Percentiles rank a stretch among this genome's conserved stretches.
Evolutionary conservation across 768 basidiomycete species (phyloP).

Genomic region (Boletales sp.): DNA sequence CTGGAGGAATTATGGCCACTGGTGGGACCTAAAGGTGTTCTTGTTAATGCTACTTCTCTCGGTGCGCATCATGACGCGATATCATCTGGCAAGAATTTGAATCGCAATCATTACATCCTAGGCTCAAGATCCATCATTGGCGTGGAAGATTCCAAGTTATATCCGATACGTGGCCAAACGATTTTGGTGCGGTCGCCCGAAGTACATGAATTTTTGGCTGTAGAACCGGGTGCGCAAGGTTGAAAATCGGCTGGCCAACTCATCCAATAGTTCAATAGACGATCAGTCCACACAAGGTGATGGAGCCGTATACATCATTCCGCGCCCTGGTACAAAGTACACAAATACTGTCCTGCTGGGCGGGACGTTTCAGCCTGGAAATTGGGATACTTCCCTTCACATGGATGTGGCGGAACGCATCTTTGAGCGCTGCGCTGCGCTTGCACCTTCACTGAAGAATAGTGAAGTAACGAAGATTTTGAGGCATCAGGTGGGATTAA

Average conservation of each 20-base stretch:
- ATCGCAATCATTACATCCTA: slow-evolving; percentile 12
- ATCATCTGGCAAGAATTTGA: not conserved
- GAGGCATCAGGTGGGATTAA: slow-evolving; percentile 54
- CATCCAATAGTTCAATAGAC: slow-evolving; percentile 9
- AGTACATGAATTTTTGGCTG: slow-evolving; percentile 38
- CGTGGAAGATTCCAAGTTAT: slow-evolving; percentile 70
- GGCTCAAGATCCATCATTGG: slow-evolving; percentile 75
- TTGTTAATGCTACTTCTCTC: slow-evolving; percentile 57
- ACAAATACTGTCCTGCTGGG: slow-evolving; percentile 50
- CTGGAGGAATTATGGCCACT: slow-evolving; percentile 45
- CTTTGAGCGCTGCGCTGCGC: slow-evolving; percentile 40
- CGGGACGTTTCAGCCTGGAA: slow-evolving; percentile 49
- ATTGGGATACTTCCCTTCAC: slow-evolving; percentile 50
- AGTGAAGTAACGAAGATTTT: slow-evolving; percentile 40
- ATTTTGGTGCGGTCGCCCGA: slow-evolving; percentile 70
- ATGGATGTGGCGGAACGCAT: slow-evolving; percentile 41
- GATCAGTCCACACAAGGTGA: slow-evolving; percentile 16
- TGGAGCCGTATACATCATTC: slow-evolving; percentile 56
- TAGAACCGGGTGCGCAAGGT: slow-evolving; percentile 21
- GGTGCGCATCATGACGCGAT: slow-evolving; percentile 33
- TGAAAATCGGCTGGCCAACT: not conserved
- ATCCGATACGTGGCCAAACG: slow-evolving; percentile 83
- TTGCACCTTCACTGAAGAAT: slow-evolving; percentile 35
- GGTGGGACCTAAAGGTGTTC: slow-evolving; percentile 34
- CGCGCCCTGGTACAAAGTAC: slow-evolving; percentile 45